Conservation (phyloP, 257 asterid genomes). For the Misopates orontium region DNA sequence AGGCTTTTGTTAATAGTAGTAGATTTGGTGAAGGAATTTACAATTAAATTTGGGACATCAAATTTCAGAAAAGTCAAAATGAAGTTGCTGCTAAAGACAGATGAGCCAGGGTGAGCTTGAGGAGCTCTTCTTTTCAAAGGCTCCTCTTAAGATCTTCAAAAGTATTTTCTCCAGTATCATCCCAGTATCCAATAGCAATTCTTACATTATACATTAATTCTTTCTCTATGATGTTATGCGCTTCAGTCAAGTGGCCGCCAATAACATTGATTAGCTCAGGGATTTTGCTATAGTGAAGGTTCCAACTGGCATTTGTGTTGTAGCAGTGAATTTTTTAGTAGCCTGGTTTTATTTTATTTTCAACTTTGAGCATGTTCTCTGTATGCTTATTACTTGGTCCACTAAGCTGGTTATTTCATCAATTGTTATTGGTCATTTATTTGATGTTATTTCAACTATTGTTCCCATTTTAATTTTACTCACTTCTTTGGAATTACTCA, state of each 20-base stretch:
- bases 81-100: no score
- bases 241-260: not conserved
- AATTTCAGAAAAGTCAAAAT: no score
- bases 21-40: no score
- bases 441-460: not conserved
- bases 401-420: not conserved
- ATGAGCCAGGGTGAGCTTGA: no score
- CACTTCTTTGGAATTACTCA: not conserved
- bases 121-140: no score
- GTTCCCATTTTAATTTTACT: not conserved
- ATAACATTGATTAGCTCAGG: not conserved
- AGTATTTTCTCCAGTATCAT: no score
- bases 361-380: not conserved
- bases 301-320: not conserved
- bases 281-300: not conserved
- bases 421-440: not conserved
- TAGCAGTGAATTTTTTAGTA: not conserved
- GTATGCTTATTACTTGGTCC: not conserved
- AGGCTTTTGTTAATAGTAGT: no score
- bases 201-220: not conserved
- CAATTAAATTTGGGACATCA: no score
- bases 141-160: no score
- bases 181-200: no score
- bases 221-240: not conserved
- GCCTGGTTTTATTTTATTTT: not conserved